A percentile compares a stretch with the other conserved stretches of the same genome.
Evolutionary conservation across 2,329 filamentous ascomycete species (phyloP).

Genomic region (Plenodomus lindquistii): DNA sequence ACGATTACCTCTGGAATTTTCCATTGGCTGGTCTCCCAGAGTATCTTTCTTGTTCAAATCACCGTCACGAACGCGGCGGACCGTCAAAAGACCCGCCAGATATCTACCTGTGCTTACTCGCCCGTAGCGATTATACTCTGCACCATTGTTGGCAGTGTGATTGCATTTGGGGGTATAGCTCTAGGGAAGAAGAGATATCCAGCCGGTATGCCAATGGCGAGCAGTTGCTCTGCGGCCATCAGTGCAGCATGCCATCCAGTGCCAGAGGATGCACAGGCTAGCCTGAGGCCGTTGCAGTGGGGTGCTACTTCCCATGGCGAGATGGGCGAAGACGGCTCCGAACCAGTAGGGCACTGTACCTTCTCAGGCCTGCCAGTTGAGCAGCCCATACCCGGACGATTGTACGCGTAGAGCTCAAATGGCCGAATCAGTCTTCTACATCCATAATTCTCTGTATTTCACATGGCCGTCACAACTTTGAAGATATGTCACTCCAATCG

Average conservation of each 20-base stretch:
- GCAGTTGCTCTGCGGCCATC: slow-evolving; percentile 36
- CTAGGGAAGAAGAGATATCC: slow-evolving; percentile 18
- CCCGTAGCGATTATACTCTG: slow-evolving; percentile 15
- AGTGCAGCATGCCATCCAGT: slow-evolving; percentile 39
- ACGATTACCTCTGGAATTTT: slow-evolving; percentile 36
- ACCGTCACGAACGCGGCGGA: background rate
- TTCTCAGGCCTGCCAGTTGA: slow-evolving; percentile 23
- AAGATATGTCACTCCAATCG: too few relatives aligned
- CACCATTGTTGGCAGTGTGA: slow-evolving; percentile 7
- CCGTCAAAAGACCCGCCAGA: background rate
- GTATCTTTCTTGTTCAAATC: slow-evolving; percentile 47
- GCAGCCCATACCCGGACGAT: slow-evolving; percentile 9
- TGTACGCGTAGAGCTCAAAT: slow-evolving; percentile 8
- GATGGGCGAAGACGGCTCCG: background rate
- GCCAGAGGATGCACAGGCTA: slow-evolving; percentile 14
- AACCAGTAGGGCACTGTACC: slow-evolving; percentile 20
- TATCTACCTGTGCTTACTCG: slow-evolving; percentile 15
- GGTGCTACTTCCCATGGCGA: slow-evolving; percentile 18
- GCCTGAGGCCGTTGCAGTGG: slow-evolving; percentile 30
- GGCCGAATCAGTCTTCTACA: too few relatives aligned
- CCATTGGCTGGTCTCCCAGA: slow-evolving; percentile 52
- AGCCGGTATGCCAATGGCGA: slow-evolving; percentile 32
- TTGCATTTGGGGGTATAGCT: slow-evolving; percentile 12
- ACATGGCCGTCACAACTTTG: too few relatives aligned
- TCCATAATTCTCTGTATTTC: too few relatives aligned